Evolutionary conservation across 2,329 filamentous ascomycete genomes (phyloP).

Genomic region (Calonectria pseudoreteaudii): DNA sequence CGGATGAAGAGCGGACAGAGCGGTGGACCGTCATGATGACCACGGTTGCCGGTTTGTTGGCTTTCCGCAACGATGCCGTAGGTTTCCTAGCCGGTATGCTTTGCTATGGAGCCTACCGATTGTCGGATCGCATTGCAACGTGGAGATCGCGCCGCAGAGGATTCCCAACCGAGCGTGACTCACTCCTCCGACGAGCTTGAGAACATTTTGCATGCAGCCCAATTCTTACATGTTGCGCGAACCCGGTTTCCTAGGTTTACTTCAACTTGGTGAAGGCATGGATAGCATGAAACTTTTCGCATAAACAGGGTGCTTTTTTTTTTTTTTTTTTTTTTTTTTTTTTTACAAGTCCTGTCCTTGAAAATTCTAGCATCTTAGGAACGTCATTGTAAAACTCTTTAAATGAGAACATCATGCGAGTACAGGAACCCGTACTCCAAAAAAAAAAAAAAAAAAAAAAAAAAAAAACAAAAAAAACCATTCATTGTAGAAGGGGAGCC

Average conservation of each 20-base stretch:
- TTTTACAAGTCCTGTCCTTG: not conserved
- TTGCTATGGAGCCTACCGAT: conserved; percentile 77
- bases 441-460: no score
- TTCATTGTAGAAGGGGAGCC: no score
- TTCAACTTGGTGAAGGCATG: not conserved
- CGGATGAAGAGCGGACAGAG: conserved; percentile 76
- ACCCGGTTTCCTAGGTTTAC: not conserved
- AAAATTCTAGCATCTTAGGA: not conserved
- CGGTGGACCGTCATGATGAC: conserved; percentile 92
- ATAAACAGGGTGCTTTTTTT: not conserved
- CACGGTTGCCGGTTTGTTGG: conserved; percentile 83
- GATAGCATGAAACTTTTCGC: not conserved
- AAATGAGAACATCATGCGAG: not conserved
- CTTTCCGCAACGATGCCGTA: conserved; percentile 90
- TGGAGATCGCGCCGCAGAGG: conserved; percentile 45
- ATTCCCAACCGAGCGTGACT: conserved; percentile 43
- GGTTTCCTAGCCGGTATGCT: conserved; percentile 86
- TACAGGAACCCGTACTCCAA: not conserved
- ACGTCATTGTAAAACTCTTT: not conserved
- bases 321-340: no score
- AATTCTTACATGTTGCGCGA: not conserved
- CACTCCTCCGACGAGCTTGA: conserved; percentile 45
- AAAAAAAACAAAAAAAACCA: no score
- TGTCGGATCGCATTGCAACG: conserved; percentile 57
- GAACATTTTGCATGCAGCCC: no score